Conservation (phyloP, 352 stramenopile genomes). For the Phytophthora macrochlamydospora region DNA sequence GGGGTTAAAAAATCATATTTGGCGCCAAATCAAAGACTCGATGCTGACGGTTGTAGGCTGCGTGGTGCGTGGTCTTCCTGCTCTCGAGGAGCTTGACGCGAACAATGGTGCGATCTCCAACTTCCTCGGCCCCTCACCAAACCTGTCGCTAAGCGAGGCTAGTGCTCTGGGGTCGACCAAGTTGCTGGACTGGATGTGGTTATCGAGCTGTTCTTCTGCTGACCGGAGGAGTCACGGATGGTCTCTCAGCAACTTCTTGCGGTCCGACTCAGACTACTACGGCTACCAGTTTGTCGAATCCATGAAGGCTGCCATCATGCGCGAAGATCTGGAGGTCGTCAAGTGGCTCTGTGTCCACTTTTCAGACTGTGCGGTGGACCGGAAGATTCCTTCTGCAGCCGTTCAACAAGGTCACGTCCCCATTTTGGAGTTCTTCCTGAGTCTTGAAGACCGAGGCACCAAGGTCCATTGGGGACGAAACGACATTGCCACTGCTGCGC, state of each 20-base stretch:
- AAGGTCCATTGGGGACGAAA: too few species aligned
- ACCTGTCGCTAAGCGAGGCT: slow-evolving; percentile 4
- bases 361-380: not conserved
- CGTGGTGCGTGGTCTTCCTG: too few species aligned
- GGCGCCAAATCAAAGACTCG: too few species aligned
- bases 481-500: too few species aligned
- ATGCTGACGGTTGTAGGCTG: too few species aligned
- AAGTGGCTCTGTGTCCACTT: slow-evolving; percentile 8
- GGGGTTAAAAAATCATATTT: too few species aligned
- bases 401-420: too few species aligned
- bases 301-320: not conserved
- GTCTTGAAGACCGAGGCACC: too few species aligned
- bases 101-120: not conserved
- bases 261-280: slow-evolving; percentile 7
- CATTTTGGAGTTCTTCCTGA: too few species aligned
- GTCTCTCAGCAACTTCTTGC: slow-evolving; percentile 9
- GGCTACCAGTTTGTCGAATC: not conserved
- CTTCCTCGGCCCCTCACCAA: not conserved
- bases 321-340: slow-evolving; percentile 4
- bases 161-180: not conserved
- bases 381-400: too few species aligned
- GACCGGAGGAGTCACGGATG: not conserved
- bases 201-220: not conserved
- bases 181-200: slow-evolving; percentile 7
- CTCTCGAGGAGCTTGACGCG: too few species aligned